Percentiles rank a stretch among this genome's conserved stretches.
Conservation (phyloP, 2,329 filamentous ascomycete species). For the Fusarium proliferatum region DNA sequence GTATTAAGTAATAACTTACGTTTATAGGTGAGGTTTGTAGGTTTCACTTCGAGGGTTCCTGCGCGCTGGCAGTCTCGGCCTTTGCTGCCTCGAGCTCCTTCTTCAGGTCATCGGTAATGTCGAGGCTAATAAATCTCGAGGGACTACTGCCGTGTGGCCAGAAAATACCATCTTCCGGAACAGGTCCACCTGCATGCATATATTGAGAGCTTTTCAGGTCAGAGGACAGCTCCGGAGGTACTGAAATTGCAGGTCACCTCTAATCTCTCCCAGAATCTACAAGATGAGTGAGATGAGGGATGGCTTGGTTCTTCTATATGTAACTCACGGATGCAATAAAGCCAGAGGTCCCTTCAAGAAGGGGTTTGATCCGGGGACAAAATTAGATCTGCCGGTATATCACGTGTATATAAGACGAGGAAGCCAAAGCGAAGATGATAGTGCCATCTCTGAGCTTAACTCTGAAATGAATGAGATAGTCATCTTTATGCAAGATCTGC, state of each 20-base stretch:
- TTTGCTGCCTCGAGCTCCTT: background rate
- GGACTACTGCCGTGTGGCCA: no score
- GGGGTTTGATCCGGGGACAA: rapidly evolving
- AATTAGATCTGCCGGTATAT: background rate
- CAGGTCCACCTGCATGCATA: no score
- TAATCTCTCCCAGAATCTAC: background rate
- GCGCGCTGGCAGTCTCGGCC: rapidly evolving
- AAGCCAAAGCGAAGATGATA: no score
- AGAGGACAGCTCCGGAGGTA: background rate
- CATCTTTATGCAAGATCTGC: no score
- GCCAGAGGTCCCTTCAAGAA: background rate
- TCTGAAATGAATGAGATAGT: no score
- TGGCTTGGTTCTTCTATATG: background rate
- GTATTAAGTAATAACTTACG: rapidly evolving
- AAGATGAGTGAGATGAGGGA: background rate
- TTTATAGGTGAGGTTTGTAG: background rate
- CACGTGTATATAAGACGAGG: background rate
- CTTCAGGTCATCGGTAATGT: background rate
- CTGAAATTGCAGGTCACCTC: rapidly evolving
- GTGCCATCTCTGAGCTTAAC: no score
- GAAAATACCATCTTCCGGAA: background rate
- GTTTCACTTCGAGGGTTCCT: background rate
- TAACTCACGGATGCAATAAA: rapidly evolving
- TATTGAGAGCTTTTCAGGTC: rapidly evolving
- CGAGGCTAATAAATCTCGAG: no score